These are phyloP conservation scores for Ramaria sp. DNA, from an alignment of 768 basidiomycete genomes.

Conservation along the genomic window DNA sequence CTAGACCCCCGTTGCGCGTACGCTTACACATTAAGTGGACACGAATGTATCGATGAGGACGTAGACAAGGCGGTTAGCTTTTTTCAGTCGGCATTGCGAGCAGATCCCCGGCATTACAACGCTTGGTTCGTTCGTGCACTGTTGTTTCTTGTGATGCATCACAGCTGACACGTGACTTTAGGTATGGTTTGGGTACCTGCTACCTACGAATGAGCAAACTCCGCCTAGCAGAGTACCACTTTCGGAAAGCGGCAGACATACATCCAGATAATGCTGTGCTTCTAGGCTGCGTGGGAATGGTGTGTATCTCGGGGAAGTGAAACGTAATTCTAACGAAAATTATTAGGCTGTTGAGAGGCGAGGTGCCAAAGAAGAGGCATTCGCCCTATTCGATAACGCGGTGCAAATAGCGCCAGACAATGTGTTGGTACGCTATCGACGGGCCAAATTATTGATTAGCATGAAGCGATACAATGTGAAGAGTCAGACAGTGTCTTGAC, in stretches of 20 bases:
- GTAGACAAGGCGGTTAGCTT: slow-evolving; percentile 83
- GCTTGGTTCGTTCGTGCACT: slow-evolving; percentile 71
- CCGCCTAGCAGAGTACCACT: slow-evolving; percentile 92
- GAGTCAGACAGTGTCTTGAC: slow-evolving; percentile 3
- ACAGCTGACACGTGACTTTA: slow-evolving; percentile 23
- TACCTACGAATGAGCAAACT: slow-evolving; percentile 92
- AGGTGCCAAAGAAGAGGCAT: slow-evolving; percentile 64
- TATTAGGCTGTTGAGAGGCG: slow-evolving; percentile 82
- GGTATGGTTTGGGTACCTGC: slow-evolving; percentile 98
- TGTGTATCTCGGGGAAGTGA: slow-evolving; percentile 31
- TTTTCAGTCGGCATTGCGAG: slow-evolving; percentile 85
- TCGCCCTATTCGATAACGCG: slow-evolving; percentile 74
- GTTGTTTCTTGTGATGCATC: background rate
- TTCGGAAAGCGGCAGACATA: slow-evolving; percentile 82
- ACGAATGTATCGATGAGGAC: slow-evolving; percentile 95
- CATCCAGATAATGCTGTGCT: slow-evolving; percentile 95
- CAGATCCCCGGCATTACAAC: slow-evolving; percentile 91
- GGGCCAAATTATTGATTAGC: slow-evolving; percentile 83
- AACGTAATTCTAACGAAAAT: slow-evolving; percentile 8
- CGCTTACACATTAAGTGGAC: slow-evolving; percentile 92
- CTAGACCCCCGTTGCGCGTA: slow-evolving; percentile 88
- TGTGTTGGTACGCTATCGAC: slow-evolving; percentile 86
- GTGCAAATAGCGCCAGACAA: slow-evolving; percentile 74
- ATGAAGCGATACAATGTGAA: slow-evolving; percentile 77
- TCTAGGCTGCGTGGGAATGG: slow-evolving; percentile 92